Evolutionary conservation across 2,329 filamentous ascomycete species (phyloP), one percentile per base, ranked within the genome.

Genomic region (Lachnellula arida): DNA sequence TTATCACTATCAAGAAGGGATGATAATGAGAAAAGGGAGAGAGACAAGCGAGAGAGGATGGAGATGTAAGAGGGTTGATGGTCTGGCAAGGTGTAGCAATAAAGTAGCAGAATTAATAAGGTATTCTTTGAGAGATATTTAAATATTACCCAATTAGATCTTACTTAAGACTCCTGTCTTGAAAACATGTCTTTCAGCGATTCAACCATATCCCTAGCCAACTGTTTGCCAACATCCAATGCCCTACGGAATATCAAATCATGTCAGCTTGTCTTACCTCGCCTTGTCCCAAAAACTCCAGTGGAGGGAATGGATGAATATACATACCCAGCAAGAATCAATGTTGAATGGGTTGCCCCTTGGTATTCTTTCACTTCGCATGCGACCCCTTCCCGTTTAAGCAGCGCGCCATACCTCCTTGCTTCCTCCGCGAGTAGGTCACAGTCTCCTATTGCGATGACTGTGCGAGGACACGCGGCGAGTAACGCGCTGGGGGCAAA

Each of bases 401-500:
- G 63, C 64, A 75, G 78, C 58, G 72, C 65, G 1, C 72, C 78
- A 65, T 80, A 80, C 57, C 75, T 70, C 61, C 77, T 72, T 0
- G 77, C 80, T 60, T 84, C 81, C 6, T 73, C 71, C 2, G 77
- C 69, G 49, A 83, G 64, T 17, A 83, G 75, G 60, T 84, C 80
- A 35, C 81, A 61, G 57, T 79, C 79, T 0, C 77, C 78, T 0
- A 81, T 71, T 55, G 80, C 76, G 15, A 83, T 69, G 46, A 76
- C 68, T 0, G 79, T 78, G 1, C 73, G 72, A 2, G 81, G 80
- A 52, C 81, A 65, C 53, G 69, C 70, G 2, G 73, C 74, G 75
- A 82, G 51, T 77, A 74, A 1, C 74, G 76, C 4, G 66, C 32
- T 67, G 75, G 79, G 42, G 80, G 73, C 49, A 80, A 65, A 53